Evolutionary conservation across 345 rosid genomes (phyloP).

Genomic region (Populus nigra): DNA sequence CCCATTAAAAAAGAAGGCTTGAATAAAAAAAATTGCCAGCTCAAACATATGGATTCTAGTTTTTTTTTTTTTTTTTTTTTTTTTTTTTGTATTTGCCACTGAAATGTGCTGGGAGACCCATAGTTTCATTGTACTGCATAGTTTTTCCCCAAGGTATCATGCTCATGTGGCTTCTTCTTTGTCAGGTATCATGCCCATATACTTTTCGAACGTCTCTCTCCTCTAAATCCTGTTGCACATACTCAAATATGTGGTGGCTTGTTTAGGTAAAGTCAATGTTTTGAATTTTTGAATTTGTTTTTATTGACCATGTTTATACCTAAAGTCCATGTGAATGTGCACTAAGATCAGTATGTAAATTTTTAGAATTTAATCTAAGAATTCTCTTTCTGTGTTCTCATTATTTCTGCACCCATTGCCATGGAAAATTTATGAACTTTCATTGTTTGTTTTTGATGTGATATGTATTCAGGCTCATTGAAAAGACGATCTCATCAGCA

Average conservation of each 20-base stretch:
- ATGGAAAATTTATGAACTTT: not conserved
- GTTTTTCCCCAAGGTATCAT: not conserved
- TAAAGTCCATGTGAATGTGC: not conserved
- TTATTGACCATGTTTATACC: not conserved
- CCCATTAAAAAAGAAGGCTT: not conserved
- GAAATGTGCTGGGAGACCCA: not conserved
- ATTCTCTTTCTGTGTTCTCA: not conserved
- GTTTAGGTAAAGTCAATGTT: conserved; percentile 54
- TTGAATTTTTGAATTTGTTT: not conserved
- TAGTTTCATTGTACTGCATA: not conserved
- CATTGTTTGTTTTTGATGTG: not conserved
- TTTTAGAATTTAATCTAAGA: not conserved
- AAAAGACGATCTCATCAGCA: conserved; percentile 56
- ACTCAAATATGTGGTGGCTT: conserved; percentile 71
- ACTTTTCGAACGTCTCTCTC: conserved; percentile 73
- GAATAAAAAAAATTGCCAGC: not conserved
- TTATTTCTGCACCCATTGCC: not conserved
- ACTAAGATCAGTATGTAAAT: not conserved
- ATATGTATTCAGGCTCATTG: conserved; percentile 66
- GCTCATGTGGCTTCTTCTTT: not conserved
- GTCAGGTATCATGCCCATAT: conserved; percentile 85
- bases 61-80: not conserved
- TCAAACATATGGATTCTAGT: not conserved
- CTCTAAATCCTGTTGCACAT: conserved; percentile 92
- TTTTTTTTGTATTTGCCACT: not conserved